Base-by-base conservation (phyloP, 495 filamentous ascomycete species). In the Evernia prunastri region DNA sequence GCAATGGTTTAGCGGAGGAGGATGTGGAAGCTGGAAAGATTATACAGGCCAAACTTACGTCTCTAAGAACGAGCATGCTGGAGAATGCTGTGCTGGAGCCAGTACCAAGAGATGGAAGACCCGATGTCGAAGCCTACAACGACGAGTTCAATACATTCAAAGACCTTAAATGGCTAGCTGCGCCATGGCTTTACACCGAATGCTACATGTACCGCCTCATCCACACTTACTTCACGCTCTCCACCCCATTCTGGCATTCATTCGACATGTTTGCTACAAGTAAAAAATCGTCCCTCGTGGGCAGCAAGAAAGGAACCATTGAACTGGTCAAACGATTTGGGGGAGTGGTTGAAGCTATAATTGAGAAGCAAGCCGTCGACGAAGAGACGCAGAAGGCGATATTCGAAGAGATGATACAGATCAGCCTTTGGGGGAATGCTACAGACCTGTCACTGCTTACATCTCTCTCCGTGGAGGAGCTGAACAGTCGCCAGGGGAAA, bases 381-480 rank as follows among this genome's bases (percentile, higher is more conserved):
- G 86, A 87, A 31, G 81, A 88, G 65, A 87, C 88, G 1, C 87
- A 94, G 64, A 81, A 84, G 67, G 71, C 92, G 1, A 73, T 97
- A 36, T 97, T 98, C 73, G 82, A 79, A 11, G 94, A 97, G 74
- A 96, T 98, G 89, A 90, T 86, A 75, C 91, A 96, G 78, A 94
- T 96, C 68, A 96, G 92, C 69, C 83, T 98, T 29, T 97, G 93
- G 93, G 93, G 93, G 12, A 97, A 98, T 75, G 94, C 93, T 6
- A 97, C 93, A 0, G 93, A 98, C 67, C 81, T 97, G 27, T 94
- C 91, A 2, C 88, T 98, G 49, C 79, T 98, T 33, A 96, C 92
- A 0, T 89, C 84, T 65, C 83, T 96, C 58, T 89, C 90, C 3
- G 95, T 96, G 73, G 91, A 95, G 62, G 92, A 97, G 69, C 92